Base-by-base conservation (phyloP, 805 yeast species). In the Pichia paraexigua region DNA sequence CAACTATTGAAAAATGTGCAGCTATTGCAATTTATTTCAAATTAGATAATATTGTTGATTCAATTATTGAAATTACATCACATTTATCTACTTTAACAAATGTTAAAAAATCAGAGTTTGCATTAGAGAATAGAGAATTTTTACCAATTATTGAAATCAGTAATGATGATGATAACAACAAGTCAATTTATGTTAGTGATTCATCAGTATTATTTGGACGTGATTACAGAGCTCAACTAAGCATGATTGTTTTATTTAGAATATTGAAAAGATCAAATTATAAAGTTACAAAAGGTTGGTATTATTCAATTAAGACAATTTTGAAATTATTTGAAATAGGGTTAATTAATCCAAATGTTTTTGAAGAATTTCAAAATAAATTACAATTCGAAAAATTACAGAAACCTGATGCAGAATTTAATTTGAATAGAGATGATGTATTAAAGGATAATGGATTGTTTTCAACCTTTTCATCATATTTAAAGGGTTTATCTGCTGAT, bases 161-260 rank as follows among this genome's bases (percentile, higher is more conserved):
- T 37, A 66, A n/a, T 39, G 8, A 81, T 45, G 75, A 76, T 40
- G 77, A 79, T 27, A 75, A n/a, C 9, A 6, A 13, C 10, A 28
- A 43, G 12, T 72, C 73, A 5, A 76, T 94, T 37, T 83, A 86
- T 5, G 94, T 94, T 4, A 84, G 95, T 62, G 90, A 88, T 51
- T 70, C 81, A 49, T 80, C 97, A 0, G 88, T 90, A 17, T 76
- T 83, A 64, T 83, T 94, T 63, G 99, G 99, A 8, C 76, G 85
- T 46, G 94, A 90, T 62, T 87, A 88, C 70, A 89, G 91, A 61
- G 96, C 96, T 0, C 99, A 95, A 63, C 71, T 92, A 54, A 85
- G 97, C 13, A 77, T 90, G 2, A 90, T 91, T 47, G 92, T 92
- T 1, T 71, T 92, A 46, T 90, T 92, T 72, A 75, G 95, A 56